Base-by-base conservation (phyloP, 208 protist species). In the Histomonas meleagridis region DNA sequence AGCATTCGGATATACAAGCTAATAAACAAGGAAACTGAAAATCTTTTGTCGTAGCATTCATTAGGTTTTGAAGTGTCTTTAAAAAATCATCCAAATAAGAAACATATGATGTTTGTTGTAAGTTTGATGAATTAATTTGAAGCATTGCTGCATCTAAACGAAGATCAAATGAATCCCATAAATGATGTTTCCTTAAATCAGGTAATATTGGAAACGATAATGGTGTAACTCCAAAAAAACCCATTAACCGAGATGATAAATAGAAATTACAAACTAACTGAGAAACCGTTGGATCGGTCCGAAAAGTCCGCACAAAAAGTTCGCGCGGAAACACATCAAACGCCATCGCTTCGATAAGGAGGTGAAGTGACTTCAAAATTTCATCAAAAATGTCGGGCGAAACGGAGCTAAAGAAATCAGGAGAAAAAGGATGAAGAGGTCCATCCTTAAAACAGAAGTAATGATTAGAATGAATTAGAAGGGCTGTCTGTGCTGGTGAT, bases 391-490 rank as follows among this genome's bases (percentile, higher is more conserved):
- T 86, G n/a, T n/a, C n/a, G 38, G 43, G 43, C 38, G 76, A 48
- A 16, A 46, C 43, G 2, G 3, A 7, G 9, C 28, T 40, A 48
- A 86, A 86, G 38, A 86, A 57, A 48, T 86, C 76, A 51, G 35
- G 51, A 38, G 10, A n/a, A 26, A 86, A 26, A 57, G 76, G 76
- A 12, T n/a, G 76, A 35, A 86, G 76, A 38, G 76, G 76, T 55
- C 76, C 76, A 55, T 86, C 55, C 18, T 86, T 86, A 38, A 86
- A 86, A n/a, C 76, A 86, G 46, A 57, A 86, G 35, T 86, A 86
- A 28, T 86, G 76, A 2, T 46, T 43, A 38, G 76, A 86, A 55
- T 86, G 76, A 40, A 40, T 55, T 10, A 86, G 46, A n/a, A 86
- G 46, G 18, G 76, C 76, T 51, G 46, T 86, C 0, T 46, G 38